A percentile compares a stretch with the other conserved stretches of the same genome.
phyloP scores from a whole-genome alignment of 2,329 filamentous ascomycete species.

The Immersiporthe knoxdaviesiana region DNA sequence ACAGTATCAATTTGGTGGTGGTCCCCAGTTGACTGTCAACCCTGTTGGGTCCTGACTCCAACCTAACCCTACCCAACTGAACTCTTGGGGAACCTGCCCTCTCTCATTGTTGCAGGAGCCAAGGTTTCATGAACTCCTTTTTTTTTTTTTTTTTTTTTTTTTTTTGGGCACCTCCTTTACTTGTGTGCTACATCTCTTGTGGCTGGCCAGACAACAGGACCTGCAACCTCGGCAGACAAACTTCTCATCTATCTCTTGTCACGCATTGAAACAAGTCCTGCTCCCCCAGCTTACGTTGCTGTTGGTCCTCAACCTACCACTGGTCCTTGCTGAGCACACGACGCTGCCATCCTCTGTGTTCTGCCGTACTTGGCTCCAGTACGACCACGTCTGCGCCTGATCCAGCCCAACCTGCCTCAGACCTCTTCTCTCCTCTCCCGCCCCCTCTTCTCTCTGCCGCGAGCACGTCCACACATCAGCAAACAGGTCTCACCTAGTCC shows the following conservation, averaged over 20 bases:
- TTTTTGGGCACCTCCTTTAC: background rate
- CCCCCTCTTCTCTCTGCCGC: conserved; percentile 22
- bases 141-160: background rate
- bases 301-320: conserved; percentile 3
- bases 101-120: background rate
- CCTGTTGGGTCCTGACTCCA: background rate
- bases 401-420: conserved; percentile 34
- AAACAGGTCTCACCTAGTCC: conserved; percentile 39
- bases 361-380: conserved; percentile 14
- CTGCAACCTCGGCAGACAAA: conserved; percentile 32
- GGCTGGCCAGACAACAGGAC: conserved; percentile 18
- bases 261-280: conserved; percentile 33
- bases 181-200: background rate
- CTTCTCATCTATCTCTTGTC: conserved; percentile 36
- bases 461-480: conserved; percentile 44
- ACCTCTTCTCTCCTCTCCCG: conserved; percentile 35
- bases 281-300: background rate
- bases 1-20: background rate
- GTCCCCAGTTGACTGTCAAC: background rate
- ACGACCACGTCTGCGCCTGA: conserved; percentile 24
- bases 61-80: background rate
- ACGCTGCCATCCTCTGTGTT: conserved; percentile 16
- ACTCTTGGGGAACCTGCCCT: background rate
- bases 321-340: conserved; percentile 27
- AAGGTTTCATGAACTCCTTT: background rate